These are phyloP conservation scores for Ogataea trehalophila DNA, from an alignment of 805 yeast genomes.

Conservation along the genomic window DNA sequence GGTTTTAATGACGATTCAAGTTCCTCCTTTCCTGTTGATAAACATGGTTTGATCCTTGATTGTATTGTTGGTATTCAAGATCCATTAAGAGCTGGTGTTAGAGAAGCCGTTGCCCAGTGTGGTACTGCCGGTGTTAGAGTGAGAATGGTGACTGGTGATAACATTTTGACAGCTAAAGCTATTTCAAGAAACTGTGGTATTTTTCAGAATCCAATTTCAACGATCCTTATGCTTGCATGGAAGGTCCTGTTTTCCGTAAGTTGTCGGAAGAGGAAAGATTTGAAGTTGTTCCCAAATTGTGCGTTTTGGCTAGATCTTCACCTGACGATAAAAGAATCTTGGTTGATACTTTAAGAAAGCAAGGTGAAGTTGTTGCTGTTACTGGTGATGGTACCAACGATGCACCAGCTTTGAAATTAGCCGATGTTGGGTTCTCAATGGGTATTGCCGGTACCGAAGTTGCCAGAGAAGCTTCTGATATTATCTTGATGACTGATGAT, in stretches of 20 bases:
- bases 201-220: constrained; percentile 45
- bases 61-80: constrained; percentile 91
- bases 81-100: constrained; percentile 87
- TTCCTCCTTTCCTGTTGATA: constrained; percentile 1
- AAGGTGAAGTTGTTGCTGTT: constrained; percentile 95
- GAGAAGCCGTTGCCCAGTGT: constrained; percentile 84
- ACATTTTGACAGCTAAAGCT: constrained; percentile 84
- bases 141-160: constrained; percentile 98
- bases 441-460: constrained; percentile 98
- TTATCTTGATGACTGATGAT: constrained; percentile 95
- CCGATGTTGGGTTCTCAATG: constrained; percentile 98
- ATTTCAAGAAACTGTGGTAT: constrained; percentile 87
- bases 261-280: constrained; percentile 53
- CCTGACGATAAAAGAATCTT: constrained; percentile 92
- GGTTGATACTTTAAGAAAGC: constrained; percentile 70
- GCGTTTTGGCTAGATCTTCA: constrained; percentile 88
- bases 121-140: constrained; percentile 89
- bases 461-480: constrained; percentile 97
- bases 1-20: constrained; percentile 2
- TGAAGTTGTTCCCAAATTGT: constrained; percentile 62
- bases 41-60: constrained; percentile 49
- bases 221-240: constrained; percentile 67
- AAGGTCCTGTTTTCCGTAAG: constrained; percentile 85
- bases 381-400: constrained; percentile 99
- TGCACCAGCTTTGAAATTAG: constrained; percentile 94